These are phyloP conservation scores for Cladosporium sp. DNA, from an alignment of 2,329 filamentous ascomycete species.

Conservation along the genomic window DNA sequence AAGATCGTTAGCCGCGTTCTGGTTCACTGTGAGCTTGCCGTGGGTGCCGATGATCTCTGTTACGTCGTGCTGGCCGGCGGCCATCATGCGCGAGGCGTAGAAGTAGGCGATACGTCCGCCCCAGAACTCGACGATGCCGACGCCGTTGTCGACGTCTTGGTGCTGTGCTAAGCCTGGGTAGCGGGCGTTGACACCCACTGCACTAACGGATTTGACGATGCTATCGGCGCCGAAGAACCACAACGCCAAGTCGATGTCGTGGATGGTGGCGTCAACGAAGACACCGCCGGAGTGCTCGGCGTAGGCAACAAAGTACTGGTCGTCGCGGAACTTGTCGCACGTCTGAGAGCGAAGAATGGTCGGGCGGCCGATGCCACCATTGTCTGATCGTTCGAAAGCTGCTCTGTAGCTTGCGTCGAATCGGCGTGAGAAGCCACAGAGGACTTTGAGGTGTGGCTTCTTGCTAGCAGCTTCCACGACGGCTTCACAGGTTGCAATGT, in stretches of 20 bases:
- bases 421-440: constrained; percentile 43
- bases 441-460: constrained; percentile 38
- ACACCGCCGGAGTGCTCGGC: constrained; percentile 40
- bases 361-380: constrained; percentile 37
- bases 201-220: constrained; percentile 32
- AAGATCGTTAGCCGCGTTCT: constrained; percentile 27
- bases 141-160: constrained; percentile 42
- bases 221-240: constrained; percentile 37
- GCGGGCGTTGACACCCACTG: constrained; percentile 24
- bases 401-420: constrained; percentile 43
- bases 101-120: constrained; percentile 43
- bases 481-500: constrained; percentile 17
- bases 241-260: constrained; percentile 43
- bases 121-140: constrained; percentile 44
- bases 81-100: constrained; percentile 41
- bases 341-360: constrained; percentile 41
- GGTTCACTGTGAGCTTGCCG: constrained; percentile 36
- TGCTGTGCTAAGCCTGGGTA: constrained; percentile 37
- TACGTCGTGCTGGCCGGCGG: constrained; percentile 41
- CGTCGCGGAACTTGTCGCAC: constrained; percentile 36
- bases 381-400: constrained; percentile 32
- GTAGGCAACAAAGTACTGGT: constrained; percentile 42
- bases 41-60: constrained; percentile 42
- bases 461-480: constrained; percentile 35
- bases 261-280: constrained; percentile 43